Evolutionary conservation across 306 rosid genomes (phyloP).

Genomic region (Senna tora): DNA sequence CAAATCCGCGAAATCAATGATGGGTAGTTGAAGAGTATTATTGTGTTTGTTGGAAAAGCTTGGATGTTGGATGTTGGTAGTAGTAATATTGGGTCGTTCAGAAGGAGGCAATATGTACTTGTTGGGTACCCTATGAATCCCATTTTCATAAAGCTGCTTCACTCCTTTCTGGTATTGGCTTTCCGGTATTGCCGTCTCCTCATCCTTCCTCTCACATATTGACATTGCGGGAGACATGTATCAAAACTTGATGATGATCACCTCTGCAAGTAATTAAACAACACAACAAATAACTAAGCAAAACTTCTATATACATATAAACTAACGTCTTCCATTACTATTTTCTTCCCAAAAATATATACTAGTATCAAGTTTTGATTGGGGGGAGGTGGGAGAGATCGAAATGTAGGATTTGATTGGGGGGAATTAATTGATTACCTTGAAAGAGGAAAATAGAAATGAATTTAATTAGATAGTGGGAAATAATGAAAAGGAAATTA

Average conservation of each 20-base stretch:
- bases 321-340: too few species aligned
- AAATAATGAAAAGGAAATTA: background rate
- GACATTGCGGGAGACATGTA: slow-evolving; percentile 61
- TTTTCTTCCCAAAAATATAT: too few species aligned
- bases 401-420: slow-evolving; percentile 22
- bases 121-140: slow-evolving; percentile 58
- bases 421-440: slow-evolving; percentile 29
- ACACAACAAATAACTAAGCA: background rate
- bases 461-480: background rate
- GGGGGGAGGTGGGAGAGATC: slow-evolving; percentile 2
- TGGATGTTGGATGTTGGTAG: background rate
- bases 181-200: slow-evolving; percentile 19
- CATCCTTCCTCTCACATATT: slow-evolving; percentile 23
- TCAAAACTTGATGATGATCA: background rate
- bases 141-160: slow-evolving; percentile 65
- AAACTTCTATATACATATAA: too few species aligned
- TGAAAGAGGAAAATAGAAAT: slow-evolving; percentile 23
- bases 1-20: slow-evolving; percentile 72
- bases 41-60: slow-evolving; percentile 33
- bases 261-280: slow-evolving; percentile 19
- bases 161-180: slow-evolving; percentile 68
- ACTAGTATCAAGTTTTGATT: too few species aligned
- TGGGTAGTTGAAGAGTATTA: slow-evolving; percentile 59
- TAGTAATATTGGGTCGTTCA: slow-evolving; percentile 55
- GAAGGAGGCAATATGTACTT: slow-evolving; percentile 67